Base-by-base conservation (phyloP, 2,329 filamentous ascomycete genomes). In the Curvularia sp. region DNA sequence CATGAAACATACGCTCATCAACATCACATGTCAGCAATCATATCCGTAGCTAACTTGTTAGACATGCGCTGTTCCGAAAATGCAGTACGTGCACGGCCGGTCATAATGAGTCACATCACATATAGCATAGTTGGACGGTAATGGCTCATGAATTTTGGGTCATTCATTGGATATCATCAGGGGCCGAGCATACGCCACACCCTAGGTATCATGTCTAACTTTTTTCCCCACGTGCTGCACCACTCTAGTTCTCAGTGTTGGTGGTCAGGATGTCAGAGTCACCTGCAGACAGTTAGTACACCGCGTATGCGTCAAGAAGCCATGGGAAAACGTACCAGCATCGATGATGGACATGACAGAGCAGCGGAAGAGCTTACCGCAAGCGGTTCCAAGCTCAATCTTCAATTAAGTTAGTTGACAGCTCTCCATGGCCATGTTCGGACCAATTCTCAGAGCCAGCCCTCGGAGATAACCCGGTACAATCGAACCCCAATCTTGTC, bases 311-410 rank as follows among this genome's bases (percentile, higher is more conserved):
- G 43, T 38, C 3, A 39, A 44, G 31, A 46, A 50, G 39, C 8
- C 8, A 6, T 28, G 18, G 28, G 9, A 26, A 22, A 51, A 73
- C 72, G 62, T 70, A 75, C 94, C 95, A 80, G 93, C 93, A 83
- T 99, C 95, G 71, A 98, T 85, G 79, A 98, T 90, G 75, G 93
- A 89, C 91, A 99, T 96, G 83, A 93, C 97, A 72, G 92, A 94
- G 89, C 92, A 96, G 75, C 93, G 88, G 90, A 96, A 99, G 79
- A 99, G 90, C 87, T 98, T 98, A 86, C 95, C 95, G 85, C 93
- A 97, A 74, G 93, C 93, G 79, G 93, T 98, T 78, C 95, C 95
- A 71, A 99, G 88, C 86, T 98, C 95, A 79, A 98, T 97, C 93
- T 98, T 81, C 81, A 63, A 66, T 64, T 66, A 74, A 77, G 86